These are phyloP conservation scores for Melaleuca quinquenervia DNA, from an alignment of 345 rosid species.

Conservation along the genomic window DNA sequence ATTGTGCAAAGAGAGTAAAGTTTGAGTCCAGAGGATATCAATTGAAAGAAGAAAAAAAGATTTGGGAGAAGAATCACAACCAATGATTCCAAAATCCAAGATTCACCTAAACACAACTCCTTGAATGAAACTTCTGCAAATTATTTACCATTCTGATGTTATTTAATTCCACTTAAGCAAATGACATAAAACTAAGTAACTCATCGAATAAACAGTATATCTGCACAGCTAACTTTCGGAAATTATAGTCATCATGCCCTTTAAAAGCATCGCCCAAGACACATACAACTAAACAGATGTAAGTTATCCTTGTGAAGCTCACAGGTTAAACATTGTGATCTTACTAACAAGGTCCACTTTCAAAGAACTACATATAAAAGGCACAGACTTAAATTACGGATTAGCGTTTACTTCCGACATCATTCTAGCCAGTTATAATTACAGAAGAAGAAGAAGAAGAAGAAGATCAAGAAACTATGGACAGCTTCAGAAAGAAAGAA, in stretches of 20 bases:
- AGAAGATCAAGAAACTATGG: not conserved
- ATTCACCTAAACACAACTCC: not conserved
- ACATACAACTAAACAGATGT: not conserved
- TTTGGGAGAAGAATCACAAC: not conserved
- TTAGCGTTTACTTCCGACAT: not conserved
- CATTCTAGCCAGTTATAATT: not conserved
- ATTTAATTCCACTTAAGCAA: not conserved
- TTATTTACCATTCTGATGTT: not conserved
- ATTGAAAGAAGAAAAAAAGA: not conserved
- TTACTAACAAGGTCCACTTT: not conserved
- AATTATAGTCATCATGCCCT: not conserved
- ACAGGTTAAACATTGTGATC: not conserved
- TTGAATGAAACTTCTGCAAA: not conserved
- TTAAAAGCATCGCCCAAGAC: not conserved
- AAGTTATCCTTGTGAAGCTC: not conserved
- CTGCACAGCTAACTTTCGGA: not conserved
- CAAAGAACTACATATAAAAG: not conserved
- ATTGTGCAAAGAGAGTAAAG: not conserved
- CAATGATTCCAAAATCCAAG: not conserved
- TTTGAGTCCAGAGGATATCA: not conserved
- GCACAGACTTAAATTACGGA: not conserved
- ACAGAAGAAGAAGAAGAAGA: not conserved
- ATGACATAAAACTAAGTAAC: not conserved
- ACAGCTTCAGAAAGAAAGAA: not conserved
- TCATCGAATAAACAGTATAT: not conserved